Base-by-base conservation (phyloP, 371 early-diverging fungal genomes). In the Mucor plumbeus region DNA sequence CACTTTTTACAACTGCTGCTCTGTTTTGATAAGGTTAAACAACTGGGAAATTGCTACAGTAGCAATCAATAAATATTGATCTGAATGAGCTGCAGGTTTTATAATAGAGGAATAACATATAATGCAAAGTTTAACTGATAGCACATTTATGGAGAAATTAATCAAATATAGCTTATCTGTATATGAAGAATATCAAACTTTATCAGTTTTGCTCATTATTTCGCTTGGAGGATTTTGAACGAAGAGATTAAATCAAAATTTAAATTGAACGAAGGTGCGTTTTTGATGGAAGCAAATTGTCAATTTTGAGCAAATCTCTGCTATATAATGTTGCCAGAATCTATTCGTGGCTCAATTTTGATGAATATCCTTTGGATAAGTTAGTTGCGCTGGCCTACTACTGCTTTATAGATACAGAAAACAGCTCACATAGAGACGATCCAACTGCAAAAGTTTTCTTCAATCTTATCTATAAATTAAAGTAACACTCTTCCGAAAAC, bases 71-170 rank as follows among this genome's bases (percentile, higher is more conserved):
- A n/a, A n/a, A n/a, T n/a, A n/a, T n/a, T n/a, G n/a, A n/a, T n/a
- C n/a, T n/a, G n/a, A n/a, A n/a, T n/a, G n/a, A n/a, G n/a, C n/a
- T n/a, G n/a, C n/a, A n/a, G n/a, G n/a, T n/a, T n/a, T n/a, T n/a
- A n/a, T n/a, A n/a, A n/a, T n/a, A n/a, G n/a, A n/a, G n/a, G n/a
- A n/a, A n/a, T n/a, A n/a, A n/a, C n/a, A n/a, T 62, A 38, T 57
- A 44, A 19, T 64, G 39, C 64, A 64, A 64, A 57, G 33, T 35
- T 56, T 64, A 64, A 57, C 56, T 62, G 63, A 39, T 62, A 62
- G 38, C 50, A 62, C n/a, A n/a, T n/a, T n/a, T n/a, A n/a, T 62
- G 53, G 53, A 62, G 63, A 53, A 50, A 53, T 39, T 53, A 62
- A 62, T 62, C 54, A 53, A 21, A 47, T 33, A 61, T 59, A 26